Base-by-base conservation (phyloP, 2,329 filamentous ascomycete genomes). In the Pseudodiploospora longispora region DNA sequence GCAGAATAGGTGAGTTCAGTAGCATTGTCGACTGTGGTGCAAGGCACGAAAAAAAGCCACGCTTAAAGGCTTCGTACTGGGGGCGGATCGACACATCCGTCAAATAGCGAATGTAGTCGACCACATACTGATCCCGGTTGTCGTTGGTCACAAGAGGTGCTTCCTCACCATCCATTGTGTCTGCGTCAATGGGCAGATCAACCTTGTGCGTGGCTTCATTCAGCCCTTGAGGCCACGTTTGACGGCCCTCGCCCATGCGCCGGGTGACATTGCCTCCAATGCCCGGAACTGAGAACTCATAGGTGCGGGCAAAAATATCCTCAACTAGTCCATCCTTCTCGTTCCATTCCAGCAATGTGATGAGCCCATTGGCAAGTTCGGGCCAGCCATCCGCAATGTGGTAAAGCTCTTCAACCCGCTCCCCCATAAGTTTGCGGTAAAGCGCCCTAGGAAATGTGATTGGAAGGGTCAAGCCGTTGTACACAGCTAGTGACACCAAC, bases 301-400 rank as follows among this genome's bases (percentile, higher is more conserved):
- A 96, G 0, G 87, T 91, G 44, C 88, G 76, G 46, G 82, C 75
- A 60, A 95, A 94, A 2, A 94, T 62, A 51, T 95, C 88, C 48
- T 83, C 84, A 1, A 95, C 85, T 27, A 83, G 72, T 0, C 87
- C 87, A 41, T 93, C 70, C 36, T 70, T 72, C 54, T 83, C 84
- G 38, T 83, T 75, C 87, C 87, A 96, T 37, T 84, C 75, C 2
- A 91, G 68, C 1, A 97, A 69, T 4, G 75, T 72, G 4, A 80
- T 80, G 10, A 98, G 72, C 0, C 88, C 85, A 52, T 75, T 87
- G 2, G 82, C 80, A 4, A 95, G 73, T 10, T 84, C 82, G 1
- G 88, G 86, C 91, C 91, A 97, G 4, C 87, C 89, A 55, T 96
- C 90, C 3, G 75, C 71, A 49, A 97, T 88, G 59, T 90, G 82